Evolutionary conservation across 495 filamentous ascomycete species (phyloP).

Genomic region (Lentithecium fluviatile): DNA sequence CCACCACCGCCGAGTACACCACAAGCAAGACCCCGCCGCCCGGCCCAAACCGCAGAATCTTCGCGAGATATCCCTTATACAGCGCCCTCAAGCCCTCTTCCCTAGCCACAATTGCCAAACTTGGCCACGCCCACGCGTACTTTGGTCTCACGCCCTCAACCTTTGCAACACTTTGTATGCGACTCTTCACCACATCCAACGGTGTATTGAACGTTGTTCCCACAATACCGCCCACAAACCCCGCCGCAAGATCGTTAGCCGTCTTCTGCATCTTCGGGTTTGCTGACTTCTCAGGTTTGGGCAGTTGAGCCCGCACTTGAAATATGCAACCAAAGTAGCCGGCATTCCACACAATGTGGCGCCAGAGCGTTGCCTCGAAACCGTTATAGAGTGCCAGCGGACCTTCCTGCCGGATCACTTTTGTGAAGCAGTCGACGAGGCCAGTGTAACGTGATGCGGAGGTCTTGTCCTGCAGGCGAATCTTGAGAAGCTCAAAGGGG

Average conservation of each 20-base stretch:
- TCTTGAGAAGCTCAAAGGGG: constrained; percentile 31
- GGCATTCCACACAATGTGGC: constrained; percentile 32
- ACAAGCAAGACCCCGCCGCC: constrained; percentile 27
- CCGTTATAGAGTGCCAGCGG: constrained; percentile 27
- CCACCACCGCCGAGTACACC: constrained; percentile 22
- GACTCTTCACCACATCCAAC: constrained; percentile 31
- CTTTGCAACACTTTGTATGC: constrained; percentile 31
- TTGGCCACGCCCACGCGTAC: constrained; percentile 33
- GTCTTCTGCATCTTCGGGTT: constrained; percentile 27
- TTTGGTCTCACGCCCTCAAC: constrained; percentile 19
- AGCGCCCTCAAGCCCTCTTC: constrained; percentile 29
- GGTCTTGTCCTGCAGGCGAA: constrained; percentile 26
- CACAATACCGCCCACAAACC: constrained; percentile 29
- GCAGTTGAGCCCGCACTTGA: constrained; percentile 23
- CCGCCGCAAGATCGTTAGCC: constrained; percentile 25
- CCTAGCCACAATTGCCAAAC: constrained; percentile 21
- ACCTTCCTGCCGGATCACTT: constrained; percentile 24
- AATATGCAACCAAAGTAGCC: constrained; percentile 32
- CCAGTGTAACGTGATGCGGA: constrained; percentile 23
- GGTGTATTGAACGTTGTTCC: constrained; percentile 31
- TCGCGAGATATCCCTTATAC: constrained; percentile 31
- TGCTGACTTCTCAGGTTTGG: not conserved
- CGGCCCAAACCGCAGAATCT: constrained; percentile 31
- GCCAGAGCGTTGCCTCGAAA: constrained; percentile 30
- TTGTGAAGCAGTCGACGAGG: constrained; percentile 23